Conservation (phyloP, 768 basidiomycete genomes). For the Inosperma sp. region DNA sequence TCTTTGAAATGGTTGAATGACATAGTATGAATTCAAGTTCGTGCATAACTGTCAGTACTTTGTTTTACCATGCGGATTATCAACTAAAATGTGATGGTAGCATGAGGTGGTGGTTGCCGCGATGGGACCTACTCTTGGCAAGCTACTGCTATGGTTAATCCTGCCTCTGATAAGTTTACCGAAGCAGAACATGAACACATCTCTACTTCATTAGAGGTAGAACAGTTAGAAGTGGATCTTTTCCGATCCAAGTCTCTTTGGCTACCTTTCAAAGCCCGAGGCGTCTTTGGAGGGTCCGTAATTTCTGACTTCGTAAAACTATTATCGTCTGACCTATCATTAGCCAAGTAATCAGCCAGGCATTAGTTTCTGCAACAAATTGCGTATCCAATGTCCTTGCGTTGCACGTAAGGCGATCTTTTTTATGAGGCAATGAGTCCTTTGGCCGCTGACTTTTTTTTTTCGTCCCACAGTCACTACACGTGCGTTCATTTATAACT, state of each 20-base stretch:
- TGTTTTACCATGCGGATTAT: too few relatives aligned
- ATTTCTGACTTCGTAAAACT: not conserved
- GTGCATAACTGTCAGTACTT: too few relatives aligned
- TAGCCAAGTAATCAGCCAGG: conserved; percentile 82
- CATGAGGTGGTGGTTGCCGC: too few relatives aligned
- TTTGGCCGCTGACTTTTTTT: not conserved
- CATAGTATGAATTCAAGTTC: too few relatives aligned
- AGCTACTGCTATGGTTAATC: not conserved
- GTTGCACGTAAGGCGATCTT: conserved; percentile 58
- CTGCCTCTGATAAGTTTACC: conserved; percentile 32
- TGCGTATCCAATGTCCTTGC: conserved; percentile 61
- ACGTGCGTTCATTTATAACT: too few relatives aligned
- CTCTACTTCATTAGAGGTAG: conserved; percentile 71
- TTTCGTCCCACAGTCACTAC: conserved; percentile 49
- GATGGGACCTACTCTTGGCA: too few relatives aligned
- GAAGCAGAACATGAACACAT: conserved; percentile 65
- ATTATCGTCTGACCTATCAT: not conserved
- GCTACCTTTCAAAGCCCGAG: conserved; percentile 56
- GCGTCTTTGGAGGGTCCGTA: conserved; percentile 73
- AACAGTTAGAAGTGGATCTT: conserved; percentile 69
- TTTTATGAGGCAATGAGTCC: not conserved
- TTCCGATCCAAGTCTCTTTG: conserved; percentile 75
- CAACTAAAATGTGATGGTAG: too few relatives aligned
- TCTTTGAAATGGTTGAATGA: too few relatives aligned
- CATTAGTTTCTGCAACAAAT: conserved; percentile 74